Base-by-base conservation (phyloP, 257 asterid species). In the Avicennia marina region DNA sequence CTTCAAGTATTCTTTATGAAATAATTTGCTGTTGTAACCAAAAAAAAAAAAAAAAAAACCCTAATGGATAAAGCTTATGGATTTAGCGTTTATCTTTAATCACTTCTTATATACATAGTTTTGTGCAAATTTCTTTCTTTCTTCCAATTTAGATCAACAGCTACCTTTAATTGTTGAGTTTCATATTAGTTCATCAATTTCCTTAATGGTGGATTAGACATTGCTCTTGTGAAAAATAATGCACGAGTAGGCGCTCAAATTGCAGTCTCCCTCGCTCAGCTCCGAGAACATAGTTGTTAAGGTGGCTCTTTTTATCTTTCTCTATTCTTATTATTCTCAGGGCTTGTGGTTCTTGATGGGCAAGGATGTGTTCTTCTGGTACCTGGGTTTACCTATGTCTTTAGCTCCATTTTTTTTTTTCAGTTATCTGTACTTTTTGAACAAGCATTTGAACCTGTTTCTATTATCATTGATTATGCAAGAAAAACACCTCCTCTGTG, bases 221-320 rank as follows among this genome's bases (percentile, higher is more conserved):
- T 91, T 63, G 95, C 95, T 26, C 91, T 88, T 4, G 81, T 91
- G 69, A 91, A 91, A 73, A 91, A 91, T 66, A 91, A 91, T 69
- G 98, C 98, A n/a, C n/a, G n/a, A n/a, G n/a, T n/a, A n/a, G n/a
- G n/a, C n/a, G n/a, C n/a, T n/a, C n/a, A n/a, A n/a, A n/a, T 86
- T 71, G 95, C 97, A 8, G 87, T 82, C 68, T 72, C 84, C 63
- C 96, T 88, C 22, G 72, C 90, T 60, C 81, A 66, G 72, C 83
- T 88, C 49, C 79, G 58, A 21, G 62, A 67, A 31, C 56, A 41
- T 64, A 64, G 40, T 21, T 58, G 41, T 60, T 57, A 64, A 58
- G 77, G 85, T 72, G n/a, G n/a, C 64, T 67, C 58, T 58, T 34
- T n/a, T 64, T 7, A 31, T 60, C 7, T 34, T 58, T 12, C 13